Evolutionary conservation across 768 basidiomycete species (phyloP).

Genomic region (Psilocybe subaeruginosa): DNA sequence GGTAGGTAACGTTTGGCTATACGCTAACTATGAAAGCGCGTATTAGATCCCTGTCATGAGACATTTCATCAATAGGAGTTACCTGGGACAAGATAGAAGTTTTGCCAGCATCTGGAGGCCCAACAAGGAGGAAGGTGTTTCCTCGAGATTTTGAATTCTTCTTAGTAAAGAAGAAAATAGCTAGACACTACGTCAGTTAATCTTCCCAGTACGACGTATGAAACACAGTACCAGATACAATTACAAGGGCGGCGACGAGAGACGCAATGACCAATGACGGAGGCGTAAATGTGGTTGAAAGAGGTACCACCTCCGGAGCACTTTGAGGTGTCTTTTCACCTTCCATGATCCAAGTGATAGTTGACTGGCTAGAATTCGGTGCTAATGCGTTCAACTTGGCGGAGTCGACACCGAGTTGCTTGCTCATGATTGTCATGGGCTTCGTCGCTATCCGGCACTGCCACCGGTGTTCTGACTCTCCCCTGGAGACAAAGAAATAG

Average conservation of each 20-base stretch:
- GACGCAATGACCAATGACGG: constrained; percentile 43
- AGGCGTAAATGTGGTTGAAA: constrained; percentile 40
- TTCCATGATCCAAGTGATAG: constrained; percentile 2
- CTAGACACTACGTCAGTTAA: constrained; percentile 26
- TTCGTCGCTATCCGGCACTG: no score
- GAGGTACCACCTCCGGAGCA: constrained; percentile 38
- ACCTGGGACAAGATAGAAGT: constrained; percentile 77
- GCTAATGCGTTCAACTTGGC: no score
- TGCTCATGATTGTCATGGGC: no score
- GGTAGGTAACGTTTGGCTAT: constrained; percentile 63
- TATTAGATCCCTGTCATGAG: constrained; percentile 1
- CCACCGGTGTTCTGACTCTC: no score
- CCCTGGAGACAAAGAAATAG: no score
- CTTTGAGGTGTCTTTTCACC: constrained; percentile 22
- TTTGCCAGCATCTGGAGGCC: constrained; percentile 79
- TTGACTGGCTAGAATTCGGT: no score
- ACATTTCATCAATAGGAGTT: constrained; percentile 27
- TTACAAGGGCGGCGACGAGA: constrained; percentile 42
- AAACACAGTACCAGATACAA: constrained; percentile 43
- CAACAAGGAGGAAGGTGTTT: constrained; percentile 73
- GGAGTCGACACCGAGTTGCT: no score
- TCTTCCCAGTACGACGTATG: not conserved
- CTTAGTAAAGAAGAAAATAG: constrained; percentile 45
- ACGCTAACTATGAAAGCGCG: constrained; percentile 54
- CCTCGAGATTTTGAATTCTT: constrained; percentile 51